phyloP scores from a whole-genome alignment of 257 asterid species.

The Petunia axillaris region DNA sequence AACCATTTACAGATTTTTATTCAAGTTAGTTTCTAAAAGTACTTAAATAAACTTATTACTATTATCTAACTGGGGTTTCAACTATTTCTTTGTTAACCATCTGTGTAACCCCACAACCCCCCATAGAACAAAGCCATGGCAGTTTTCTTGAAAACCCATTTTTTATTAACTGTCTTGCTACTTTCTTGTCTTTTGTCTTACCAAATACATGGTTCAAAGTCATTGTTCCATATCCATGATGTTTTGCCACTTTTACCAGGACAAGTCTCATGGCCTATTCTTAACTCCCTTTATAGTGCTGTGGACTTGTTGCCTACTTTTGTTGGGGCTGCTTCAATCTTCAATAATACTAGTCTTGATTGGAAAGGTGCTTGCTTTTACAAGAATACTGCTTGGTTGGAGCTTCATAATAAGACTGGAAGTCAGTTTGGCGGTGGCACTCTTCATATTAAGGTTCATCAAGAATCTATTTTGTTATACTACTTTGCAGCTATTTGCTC shows the following conservation, averaged over 20 bases:
- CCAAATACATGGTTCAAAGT: conserved; percentile 44
- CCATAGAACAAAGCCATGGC: conserved; percentile 32
- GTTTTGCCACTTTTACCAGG: conserved; percentile 71
- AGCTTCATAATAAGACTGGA: conserved; percentile 65
- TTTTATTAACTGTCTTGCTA: conserved; percentile 35
- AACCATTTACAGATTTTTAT: too few species aligned
- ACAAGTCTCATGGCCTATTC: conserved; percentile 71
- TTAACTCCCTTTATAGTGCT: conserved; percentile 57
- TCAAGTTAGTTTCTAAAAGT: too few species aligned
- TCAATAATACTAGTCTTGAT: conserved; percentile 39
- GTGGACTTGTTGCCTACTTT: conserved; percentile 83
- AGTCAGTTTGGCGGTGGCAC: conserved; percentile 82
- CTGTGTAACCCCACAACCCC: neutral
- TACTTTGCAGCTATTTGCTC: neutral
- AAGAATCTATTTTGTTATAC: neutral
- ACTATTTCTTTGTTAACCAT: neutral
- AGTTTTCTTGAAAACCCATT: conserved; percentile 38
- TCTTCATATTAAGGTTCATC: conserved; percentile 70
- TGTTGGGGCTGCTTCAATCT: conserved; percentile 63
- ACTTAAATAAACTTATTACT: too few species aligned
- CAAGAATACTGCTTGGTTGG: conserved; percentile 70
- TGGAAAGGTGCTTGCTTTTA: conserved; percentile 92
- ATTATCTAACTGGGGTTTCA: neutral
- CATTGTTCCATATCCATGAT: conserved; percentile 58
- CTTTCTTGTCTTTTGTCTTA: conserved; percentile 30